These are phyloP conservation scores for Debaryomycetaceae sp. DNA, from an alignment of 1,139 yeast species.

Conservation along the genomic window DNA sequence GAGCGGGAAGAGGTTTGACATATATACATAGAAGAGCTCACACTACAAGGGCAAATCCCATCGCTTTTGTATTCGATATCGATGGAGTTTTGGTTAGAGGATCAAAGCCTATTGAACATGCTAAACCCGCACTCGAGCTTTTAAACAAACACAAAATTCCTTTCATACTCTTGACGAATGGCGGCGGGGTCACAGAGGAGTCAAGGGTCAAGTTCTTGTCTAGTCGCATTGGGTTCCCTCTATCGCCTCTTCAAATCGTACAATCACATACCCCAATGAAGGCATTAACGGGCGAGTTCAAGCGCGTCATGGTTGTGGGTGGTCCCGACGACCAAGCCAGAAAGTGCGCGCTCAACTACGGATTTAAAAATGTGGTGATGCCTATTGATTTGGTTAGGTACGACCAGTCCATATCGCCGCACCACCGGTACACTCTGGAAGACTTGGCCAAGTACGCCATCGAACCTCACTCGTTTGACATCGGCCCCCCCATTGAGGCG, in stretches of 20 bases:
- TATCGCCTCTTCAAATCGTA: conserved; percentile 65
- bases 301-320: conserved; percentile 77
- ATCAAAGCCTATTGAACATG: conserved; percentile 61
- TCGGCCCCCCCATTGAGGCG: conserved; percentile 58
- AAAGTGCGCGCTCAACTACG: conserved; percentile 70
- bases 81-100: conserved; percentile 95
- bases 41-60: conserved; percentile 3
- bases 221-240: conserved; percentile 41
- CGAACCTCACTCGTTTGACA: conserved; percentile 22
- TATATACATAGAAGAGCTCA: neutral
- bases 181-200: conserved; percentile 79
- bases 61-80: conserved; percentile 42
- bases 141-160: conserved; percentile 63
- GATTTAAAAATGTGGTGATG: conserved; percentile 73
- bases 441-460: conserved; percentile 47
- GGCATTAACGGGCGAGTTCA: conserved; percentile 47
- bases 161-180: conserved; percentile 81
- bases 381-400: conserved; percentile 66
- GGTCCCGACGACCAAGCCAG: conserved; percentile 71
- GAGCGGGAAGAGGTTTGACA: no score
- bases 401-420: conserved; percentile 67
- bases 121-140: conserved; percentile 57
- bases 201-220: conserved; percentile 58
- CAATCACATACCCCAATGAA: conserved; percentile 92
- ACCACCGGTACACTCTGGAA: conserved; percentile 48